Evolutionary conservation across 108 stramenopile genomes (phyloP), one percentile per base, ranked within the genome.

Genomic region (Skeletonema grethae): DNA sequence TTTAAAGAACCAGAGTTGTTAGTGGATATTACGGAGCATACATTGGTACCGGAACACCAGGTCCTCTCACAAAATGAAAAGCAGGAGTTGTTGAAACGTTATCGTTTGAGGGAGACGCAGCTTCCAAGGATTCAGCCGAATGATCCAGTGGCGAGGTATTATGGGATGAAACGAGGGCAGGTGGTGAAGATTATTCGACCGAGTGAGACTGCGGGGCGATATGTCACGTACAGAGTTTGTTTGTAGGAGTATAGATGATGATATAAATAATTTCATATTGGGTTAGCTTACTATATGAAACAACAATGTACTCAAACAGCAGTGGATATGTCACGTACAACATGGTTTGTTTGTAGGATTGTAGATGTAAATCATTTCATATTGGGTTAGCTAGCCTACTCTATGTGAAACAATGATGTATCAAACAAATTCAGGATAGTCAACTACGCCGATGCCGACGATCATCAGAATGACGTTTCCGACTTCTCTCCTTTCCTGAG

Each of bases 311-410:
- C 31, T n/a, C 4, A 43, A 41, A 41, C 39, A 41, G n/a, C n/a
- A n/a, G n/a, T n/a, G n/a, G 99, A 10, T 99, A 99, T 77, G 97
- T 99, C 20, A 99, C 99, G 0, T 99, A 99, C 82, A 88, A 98
- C n/a, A n/a, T n/a, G 18, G 89, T 99, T 64, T 99, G 98, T 70
- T 92, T 97, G 85, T 99, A 94, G 67, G 41, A 45, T 10, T 28
- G 5, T 57, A n/a, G n/a, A n/a, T n/a, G n/a, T 31, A 7, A 22
- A 7, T 50, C 20, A 20, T 53, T 53, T 53, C 50, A 53, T 53
- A 53, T 43, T 43, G 41, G 15, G 41, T 43, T 43, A 43, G 41
- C 41, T 43, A 43, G 41, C 41, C n/a, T 43, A 43, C 8, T 43
- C 1, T 28, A 28, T 28, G 25, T 28, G 15, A 43, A 11, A 43